Percentiles rank a stretch among this genome's conserved stretches.
phyloP scores from a whole-genome alignment of 768 basidiomycete genomes.

The Chlorophyllum brunneum region DNA sequence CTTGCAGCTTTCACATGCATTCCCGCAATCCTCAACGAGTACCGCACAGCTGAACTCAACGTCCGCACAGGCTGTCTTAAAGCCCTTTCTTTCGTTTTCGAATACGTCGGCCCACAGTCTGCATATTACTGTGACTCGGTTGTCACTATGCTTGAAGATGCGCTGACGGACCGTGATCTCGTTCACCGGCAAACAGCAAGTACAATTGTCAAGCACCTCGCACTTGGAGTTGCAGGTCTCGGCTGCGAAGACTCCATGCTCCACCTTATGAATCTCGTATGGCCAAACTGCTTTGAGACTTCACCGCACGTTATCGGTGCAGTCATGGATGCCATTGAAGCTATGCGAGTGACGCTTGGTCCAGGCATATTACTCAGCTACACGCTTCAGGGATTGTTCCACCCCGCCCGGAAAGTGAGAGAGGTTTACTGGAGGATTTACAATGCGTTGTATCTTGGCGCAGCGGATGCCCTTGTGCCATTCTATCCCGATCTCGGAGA shows the following conservation, averaged over 20 bases:
- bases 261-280: slow-evolving; percentile 96
- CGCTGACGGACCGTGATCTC: slow-evolving; percentile 95
- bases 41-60: slow-evolving; percentile 96
- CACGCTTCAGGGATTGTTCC: slow-evolving; percentile 92
- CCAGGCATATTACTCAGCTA: slow-evolving; percentile 92
- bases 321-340: slow-evolving; percentile 97
- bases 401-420: slow-evolving; percentile 94
- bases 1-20: slow-evolving; percentile 92
- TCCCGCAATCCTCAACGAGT: slow-evolving; percentile 97
- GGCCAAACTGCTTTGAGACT: slow-evolving; percentile 99
- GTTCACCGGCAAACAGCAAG: slow-evolving; percentile 98
- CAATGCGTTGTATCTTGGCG: slow-evolving; percentile 90
- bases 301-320: slow-evolving; percentile 97
- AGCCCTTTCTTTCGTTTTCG: slow-evolving; percentile 97
- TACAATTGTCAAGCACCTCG: slow-evolving; percentile 97
- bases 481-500: slow-evolving; percentile 93
- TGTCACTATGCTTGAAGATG: slow-evolving; percentile 97
- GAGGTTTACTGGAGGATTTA: slow-evolving; percentile 99
- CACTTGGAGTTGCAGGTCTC: slow-evolving; percentile 93
- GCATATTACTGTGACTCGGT: slow-evolving; percentile 97
- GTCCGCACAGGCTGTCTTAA: slow-evolving; percentile 99
- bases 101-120: slow-evolving; percentile 97
- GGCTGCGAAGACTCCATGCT: slow-evolving; percentile 98
- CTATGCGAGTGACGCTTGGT: slow-evolving; percentile 94
- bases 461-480: slow-evolving; percentile 87